Evolutionary conservation across 441 rosid species (phyloP).

Genomic region (Biscutella laevigata): DNA sequence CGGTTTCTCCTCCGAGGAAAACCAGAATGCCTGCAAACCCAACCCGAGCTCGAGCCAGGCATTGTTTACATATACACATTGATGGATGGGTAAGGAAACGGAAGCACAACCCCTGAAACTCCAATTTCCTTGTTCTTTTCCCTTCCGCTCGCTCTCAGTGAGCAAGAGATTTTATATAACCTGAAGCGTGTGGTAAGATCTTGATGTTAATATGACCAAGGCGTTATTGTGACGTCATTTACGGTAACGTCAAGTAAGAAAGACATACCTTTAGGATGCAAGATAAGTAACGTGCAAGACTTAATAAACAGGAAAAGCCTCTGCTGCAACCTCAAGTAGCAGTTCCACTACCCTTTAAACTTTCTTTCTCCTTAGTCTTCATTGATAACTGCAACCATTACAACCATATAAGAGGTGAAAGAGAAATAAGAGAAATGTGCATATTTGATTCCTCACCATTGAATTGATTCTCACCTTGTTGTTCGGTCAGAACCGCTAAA

Average conservation of each 20-base stretch:
- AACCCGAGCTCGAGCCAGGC: slow-evolving; percentile 27
- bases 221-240: neutral
- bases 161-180: slow-evolving; percentile 57
- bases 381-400: slow-evolving; percentile 48
- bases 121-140: slow-evolving; percentile 19
- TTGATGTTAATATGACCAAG: neutral
- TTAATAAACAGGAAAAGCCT: slow-evolving; percentile 61
- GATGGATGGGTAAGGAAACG: slow-evolving; percentile 31
- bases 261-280: slow-evolving; percentile 73
- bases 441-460: slow-evolving; percentile 20
- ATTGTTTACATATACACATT: slow-evolving; percentile 29
- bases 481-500: slow-evolving; percentile 74
- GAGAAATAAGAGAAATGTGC: neutral
- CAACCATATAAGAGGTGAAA: neutral
- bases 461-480: slow-evolving; percentile 51
- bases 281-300: slow-evolving; percentile 75
- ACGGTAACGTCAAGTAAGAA: neutral
- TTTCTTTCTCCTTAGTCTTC: slow-evolving; percentile 65
- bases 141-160: slow-evolving; percentile 41
- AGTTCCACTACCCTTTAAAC: slow-evolving; percentile 56
- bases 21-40: slow-evolving; percentile 37
- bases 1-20: slow-evolving; percentile 37
- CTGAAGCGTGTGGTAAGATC: slow-evolving; percentile 30
- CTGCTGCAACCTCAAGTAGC: slow-evolving; percentile 69
- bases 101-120: slow-evolving; percentile 30